Conservation (phyloP, 2,329 filamentous ascomycete genomes). For the Cordyceps militaris region DNA sequence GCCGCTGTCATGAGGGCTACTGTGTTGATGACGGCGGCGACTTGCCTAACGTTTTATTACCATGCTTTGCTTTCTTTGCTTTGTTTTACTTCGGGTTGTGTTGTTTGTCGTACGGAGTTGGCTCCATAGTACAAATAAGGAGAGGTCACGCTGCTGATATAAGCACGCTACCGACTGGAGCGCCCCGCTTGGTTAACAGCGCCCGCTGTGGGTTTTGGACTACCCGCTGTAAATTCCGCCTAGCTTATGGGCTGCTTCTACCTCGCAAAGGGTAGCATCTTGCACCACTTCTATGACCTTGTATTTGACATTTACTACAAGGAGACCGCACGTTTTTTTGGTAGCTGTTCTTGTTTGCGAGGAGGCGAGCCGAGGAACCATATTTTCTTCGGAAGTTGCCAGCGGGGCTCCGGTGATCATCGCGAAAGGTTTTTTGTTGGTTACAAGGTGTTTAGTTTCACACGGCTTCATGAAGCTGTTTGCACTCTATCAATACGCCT, state of each 20-base stretch:
- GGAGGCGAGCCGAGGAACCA: too few species aligned
- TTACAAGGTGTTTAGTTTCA: too few species aligned
- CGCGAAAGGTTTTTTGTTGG: too few species aligned
- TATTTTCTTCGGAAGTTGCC: too few species aligned
- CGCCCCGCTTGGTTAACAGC: background rate
- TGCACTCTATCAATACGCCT: too few species aligned
- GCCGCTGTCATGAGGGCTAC: background rate
- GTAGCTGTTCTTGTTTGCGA: background rate
- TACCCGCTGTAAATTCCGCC: background rate
- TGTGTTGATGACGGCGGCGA: background rate
- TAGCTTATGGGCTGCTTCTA: background rate
- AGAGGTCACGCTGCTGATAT: background rate
- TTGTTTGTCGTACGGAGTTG: background rate
- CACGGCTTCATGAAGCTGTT: too few species aligned
- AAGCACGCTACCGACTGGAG: background rate
- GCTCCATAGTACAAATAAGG: background rate
- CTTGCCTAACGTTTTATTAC: background rate
- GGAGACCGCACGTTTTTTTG: background rate
- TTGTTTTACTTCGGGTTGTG: background rate
- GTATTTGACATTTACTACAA: background rate
- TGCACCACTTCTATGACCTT: conserved; percentile 1
- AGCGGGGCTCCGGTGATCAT: too few species aligned
- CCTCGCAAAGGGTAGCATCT: conserved; percentile 1
- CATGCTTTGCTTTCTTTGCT: background rate
- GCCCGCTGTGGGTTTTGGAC: background rate